phyloP scores from a whole-genome alignment of 306 rosid species.

The Mimosa pudica region DNA sequence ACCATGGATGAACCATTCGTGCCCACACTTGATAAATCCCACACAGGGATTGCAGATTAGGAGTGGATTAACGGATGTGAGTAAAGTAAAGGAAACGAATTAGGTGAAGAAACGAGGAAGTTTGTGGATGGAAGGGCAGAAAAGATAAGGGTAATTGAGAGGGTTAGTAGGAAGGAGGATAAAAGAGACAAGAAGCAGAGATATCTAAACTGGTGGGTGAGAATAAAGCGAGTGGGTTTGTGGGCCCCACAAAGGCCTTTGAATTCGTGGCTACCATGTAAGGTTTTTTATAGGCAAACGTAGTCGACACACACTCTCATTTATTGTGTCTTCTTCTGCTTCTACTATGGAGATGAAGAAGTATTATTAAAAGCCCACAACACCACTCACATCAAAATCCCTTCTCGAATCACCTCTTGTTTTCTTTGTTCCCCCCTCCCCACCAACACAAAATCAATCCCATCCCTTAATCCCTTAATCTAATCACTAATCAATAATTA shows the following conservation, averaged over 20 bases:
- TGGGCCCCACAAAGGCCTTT: conserved; percentile 55
- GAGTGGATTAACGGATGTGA: background rate
- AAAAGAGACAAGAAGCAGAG: conserved; percentile 29
- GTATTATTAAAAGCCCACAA: background rate
- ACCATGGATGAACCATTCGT: conserved; percentile 7
- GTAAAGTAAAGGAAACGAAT: background rate
- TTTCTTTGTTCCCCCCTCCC: conserved; percentile 7
- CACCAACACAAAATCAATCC: background rate
- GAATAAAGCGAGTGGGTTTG: conserved; percentile 40
- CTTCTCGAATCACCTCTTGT: conserved; percentile 44
- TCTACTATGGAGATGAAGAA: background rate
- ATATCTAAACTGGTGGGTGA: conserved; percentile 62
- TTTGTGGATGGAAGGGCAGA: background rate
- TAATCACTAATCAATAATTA: conserved; percentile 16
- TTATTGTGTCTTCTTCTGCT: conserved; percentile 27
- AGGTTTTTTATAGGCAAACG: conserved; percentile 28
- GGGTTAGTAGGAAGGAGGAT: background rate
- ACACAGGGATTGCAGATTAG: background rate
- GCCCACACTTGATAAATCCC: conserved; percentile 6
- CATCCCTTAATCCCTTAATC: background rate
- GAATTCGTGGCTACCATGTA: conserved; percentile 67
- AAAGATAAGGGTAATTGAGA: background rate
- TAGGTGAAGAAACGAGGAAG: background rate
- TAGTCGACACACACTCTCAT: conserved; percentile 49
- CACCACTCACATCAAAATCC: background rate